Percentiles rank a stretch among this genome's conserved stretches.
These are phyloP conservation scores for Boletus rufocinnamomeus DNA, from an alignment of 768 basidiomycete genomes.

Conservation along the genomic window DNA sequence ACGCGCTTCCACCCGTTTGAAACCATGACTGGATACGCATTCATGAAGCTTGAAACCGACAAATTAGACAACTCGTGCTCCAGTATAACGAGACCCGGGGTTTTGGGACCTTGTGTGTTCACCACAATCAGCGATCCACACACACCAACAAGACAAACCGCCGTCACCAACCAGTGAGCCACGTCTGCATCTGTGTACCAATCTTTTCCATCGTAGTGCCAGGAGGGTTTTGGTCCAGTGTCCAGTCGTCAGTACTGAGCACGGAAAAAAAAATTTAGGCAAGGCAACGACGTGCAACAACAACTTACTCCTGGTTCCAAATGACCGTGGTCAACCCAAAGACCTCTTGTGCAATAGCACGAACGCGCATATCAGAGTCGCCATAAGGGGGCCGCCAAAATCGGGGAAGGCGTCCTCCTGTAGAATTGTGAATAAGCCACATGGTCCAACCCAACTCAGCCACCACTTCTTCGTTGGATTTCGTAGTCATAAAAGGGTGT, in stretches of 20 bases:
- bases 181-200: constrained; percentile 50
- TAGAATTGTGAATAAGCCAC: constrained; percentile 76
- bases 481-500: constrained; percentile 80
- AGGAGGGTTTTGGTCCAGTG: constrained; percentile 42
- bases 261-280: background rate
- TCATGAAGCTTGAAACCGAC: constrained; percentile 67
- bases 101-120: constrained; percentile 54
- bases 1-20: constrained; percentile 70
- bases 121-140: constrained; percentile 1
- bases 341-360: constrained; percentile 82
- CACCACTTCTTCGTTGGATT: constrained; percentile 66
- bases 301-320: constrained; percentile 85
- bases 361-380: constrained; percentile 80
- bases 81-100: constrained; percentile 77
- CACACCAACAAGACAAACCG: background rate
- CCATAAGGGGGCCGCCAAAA: constrained; percentile 93
- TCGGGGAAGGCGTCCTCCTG: constrained; percentile 69
- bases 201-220: constrained; percentile 51
- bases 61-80: constrained; percentile 77
- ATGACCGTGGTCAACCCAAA: constrained; percentile 83
- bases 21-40: constrained; percentile 61
- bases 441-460: constrained; percentile 80
- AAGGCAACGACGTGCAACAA: background rate
- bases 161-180: constrained; percentile 50
- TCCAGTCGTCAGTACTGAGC: constrained; percentile 76